Conservation (phyloP, 2,329 filamentous ascomycete species). For the Hypoxylon rubiginosum region DNA sequence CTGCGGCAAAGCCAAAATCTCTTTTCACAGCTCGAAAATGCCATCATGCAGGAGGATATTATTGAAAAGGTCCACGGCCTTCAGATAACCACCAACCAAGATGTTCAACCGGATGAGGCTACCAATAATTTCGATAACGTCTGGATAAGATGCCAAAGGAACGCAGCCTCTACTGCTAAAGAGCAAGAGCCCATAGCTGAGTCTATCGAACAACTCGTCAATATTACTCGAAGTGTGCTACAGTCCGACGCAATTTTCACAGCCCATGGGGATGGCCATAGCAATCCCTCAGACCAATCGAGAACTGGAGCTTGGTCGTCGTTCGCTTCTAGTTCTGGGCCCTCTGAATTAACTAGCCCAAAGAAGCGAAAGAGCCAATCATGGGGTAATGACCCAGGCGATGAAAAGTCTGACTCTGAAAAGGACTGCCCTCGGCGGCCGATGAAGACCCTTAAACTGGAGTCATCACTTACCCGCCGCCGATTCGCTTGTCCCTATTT, state of each 20-base stretch:
- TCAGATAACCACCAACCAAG: neutral
- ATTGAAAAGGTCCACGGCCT: neutral
- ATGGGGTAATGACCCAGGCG: neutral
- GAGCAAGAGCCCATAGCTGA: neutral
- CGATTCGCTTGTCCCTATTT: conserved; percentile 15
- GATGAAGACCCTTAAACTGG: neutral
- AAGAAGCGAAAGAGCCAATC: neutral
- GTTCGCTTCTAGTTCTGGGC: neutral
- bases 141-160: neutral
- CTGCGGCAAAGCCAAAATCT: neutral
- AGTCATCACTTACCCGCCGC: neutral
- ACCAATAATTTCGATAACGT: neutral
- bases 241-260: neutral
- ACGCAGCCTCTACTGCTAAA: neutral
- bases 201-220: neutral
- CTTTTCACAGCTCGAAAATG: neutral
- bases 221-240: neutral
- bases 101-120: neutral
- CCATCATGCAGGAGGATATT: neutral
- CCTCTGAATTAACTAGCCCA: neutral
- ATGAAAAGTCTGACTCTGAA: conserved; percentile 4
- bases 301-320: too few species aligned
- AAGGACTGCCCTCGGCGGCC: neutral
- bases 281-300: neutral
- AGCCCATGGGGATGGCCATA: neutral